Conservation (phyloP, 2,329 filamentous ascomycete genomes). For the Aspergillus floridensis region DNA sequence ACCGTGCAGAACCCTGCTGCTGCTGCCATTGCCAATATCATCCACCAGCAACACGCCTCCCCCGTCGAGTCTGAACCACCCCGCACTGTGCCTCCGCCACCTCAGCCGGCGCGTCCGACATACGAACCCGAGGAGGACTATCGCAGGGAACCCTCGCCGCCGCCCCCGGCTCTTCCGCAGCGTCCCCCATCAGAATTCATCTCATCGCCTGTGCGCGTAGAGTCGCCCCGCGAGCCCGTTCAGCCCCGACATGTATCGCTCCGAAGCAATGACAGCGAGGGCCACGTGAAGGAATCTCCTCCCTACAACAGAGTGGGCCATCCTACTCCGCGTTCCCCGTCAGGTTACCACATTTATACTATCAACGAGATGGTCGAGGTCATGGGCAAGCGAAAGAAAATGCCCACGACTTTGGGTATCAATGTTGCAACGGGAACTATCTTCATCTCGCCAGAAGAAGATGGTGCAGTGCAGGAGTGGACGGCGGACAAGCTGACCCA, state of each 20-base stretch:
- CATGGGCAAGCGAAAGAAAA: conserved; percentile 95
- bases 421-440: conserved; percentile 86
- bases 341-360: conserved; percentile 91
- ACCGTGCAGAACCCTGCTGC: conserved; percentile 53
- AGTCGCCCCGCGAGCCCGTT: conserved; percentile 56
- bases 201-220: conserved; percentile 57
- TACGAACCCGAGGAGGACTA: conserved; percentile 68
- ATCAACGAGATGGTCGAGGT: conserved; percentile 97
- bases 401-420: conserved; percentile 95
- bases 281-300: conserved; percentile 53
- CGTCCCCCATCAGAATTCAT: conserved; percentile 59
- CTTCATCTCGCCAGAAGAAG: conserved; percentile 81
- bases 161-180: conserved; percentile 60
- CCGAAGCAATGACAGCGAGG: conserved; percentile 38
- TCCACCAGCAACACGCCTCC: conserved; percentile 41
- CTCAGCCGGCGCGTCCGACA: conserved; percentile 45
- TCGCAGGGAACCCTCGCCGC: conserved; percentile 36
- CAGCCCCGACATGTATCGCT: conserved; percentile 44
- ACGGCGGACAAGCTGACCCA: conserved; percentile 92
- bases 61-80: conserved; percentile 27
- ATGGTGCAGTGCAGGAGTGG: conserved; percentile 89
- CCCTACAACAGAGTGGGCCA: conserved; percentile 54
- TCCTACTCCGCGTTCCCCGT: conserved; percentile 60
- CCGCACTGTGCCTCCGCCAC: conserved; percentile 34
- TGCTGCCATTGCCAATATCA: conserved; percentile 54